Conservation (phyloP, 306 rosid genomes). For the Lathyrus aphaca region DNA sequence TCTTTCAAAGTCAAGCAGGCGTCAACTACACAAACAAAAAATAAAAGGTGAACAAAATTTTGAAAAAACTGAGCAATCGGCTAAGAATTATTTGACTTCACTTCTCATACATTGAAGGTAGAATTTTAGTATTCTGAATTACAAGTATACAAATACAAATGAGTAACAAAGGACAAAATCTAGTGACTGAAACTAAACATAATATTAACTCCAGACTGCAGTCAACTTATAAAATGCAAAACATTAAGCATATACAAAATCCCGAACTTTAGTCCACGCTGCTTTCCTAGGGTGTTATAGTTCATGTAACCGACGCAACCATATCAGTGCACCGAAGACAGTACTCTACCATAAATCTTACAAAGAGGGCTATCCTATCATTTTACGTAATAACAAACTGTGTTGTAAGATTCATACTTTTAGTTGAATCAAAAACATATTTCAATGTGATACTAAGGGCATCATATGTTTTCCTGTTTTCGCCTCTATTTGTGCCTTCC, state of each 20-base stretch:
- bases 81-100: constrained; percentile 17
- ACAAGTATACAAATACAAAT: background rate
- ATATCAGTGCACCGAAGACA: background rate
- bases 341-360: background rate
- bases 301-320: background rate
- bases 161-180: constrained; percentile 5
- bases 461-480: background rate
- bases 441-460: background rate
- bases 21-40: constrained; percentile 27
- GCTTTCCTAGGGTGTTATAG: background rate
- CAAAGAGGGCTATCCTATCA: background rate
- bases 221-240: background rate
- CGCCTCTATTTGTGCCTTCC: background rate
- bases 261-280: constrained; percentile 13
- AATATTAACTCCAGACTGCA: constrained; percentile 15
- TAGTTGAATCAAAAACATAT: background rate
- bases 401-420: background rate
- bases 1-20: constrained; percentile 31
- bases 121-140: constrained; percentile 19
- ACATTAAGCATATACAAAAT: constrained; percentile 36
- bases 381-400: background rate
- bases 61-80: background rate
- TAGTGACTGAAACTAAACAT: constrained; percentile 14
- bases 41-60: constrained; percentile 4
- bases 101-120: constrained; percentile 6